Evolutionary conservation across 2,329 filamentous ascomycete species (phyloP).

Genomic region (Cercospora sesami): DNA sequence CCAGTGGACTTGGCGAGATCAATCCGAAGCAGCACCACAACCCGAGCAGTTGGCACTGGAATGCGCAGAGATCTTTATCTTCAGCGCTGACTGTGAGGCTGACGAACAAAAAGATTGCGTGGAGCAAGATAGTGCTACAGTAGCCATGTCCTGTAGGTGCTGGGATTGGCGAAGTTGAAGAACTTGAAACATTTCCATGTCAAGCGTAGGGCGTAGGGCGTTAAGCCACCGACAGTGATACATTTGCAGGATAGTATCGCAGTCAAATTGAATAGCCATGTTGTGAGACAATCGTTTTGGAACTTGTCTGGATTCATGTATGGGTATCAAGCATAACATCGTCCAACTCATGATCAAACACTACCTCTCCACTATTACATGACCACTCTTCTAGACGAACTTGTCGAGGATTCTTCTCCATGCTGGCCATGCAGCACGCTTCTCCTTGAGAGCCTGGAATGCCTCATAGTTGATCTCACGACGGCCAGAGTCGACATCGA

Average conservation of each 20-base stretch:
- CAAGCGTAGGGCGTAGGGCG: neutral
- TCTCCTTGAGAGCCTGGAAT: slow-evolving; percentile 57
- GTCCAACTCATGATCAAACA: neutral
- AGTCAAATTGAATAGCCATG: neutral
- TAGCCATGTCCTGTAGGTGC: neutral
- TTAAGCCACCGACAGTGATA: neutral
- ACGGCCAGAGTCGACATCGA: slow-evolving; percentile 67
- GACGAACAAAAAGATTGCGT: neutral
- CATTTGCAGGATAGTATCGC: neutral
- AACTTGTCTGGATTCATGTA: neutral
- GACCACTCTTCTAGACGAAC: slow-evolving; percentile 26
- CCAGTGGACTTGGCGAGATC: slow-evolving; percentile 6
- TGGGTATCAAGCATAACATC: slow-evolving; percentile 7
- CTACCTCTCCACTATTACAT: neutral
- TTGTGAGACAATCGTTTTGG: neutral
- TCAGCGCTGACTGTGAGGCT: neutral
- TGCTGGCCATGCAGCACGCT: slow-evolving; percentile 53
- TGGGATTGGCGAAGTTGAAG: neutral
- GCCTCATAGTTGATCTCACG: slow-evolving; percentile 65
- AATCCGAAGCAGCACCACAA: neutral
- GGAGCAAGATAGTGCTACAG: neutral
- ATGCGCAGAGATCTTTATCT: neutral
- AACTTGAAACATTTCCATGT: neutral
- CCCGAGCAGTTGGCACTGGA: slow-evolving; percentile 1
- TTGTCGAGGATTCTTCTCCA: slow-evolving; percentile 46